phyloP scores from a whole-genome alignment of 768 basidiomycete species.

The Vararia minispora region DNA sequence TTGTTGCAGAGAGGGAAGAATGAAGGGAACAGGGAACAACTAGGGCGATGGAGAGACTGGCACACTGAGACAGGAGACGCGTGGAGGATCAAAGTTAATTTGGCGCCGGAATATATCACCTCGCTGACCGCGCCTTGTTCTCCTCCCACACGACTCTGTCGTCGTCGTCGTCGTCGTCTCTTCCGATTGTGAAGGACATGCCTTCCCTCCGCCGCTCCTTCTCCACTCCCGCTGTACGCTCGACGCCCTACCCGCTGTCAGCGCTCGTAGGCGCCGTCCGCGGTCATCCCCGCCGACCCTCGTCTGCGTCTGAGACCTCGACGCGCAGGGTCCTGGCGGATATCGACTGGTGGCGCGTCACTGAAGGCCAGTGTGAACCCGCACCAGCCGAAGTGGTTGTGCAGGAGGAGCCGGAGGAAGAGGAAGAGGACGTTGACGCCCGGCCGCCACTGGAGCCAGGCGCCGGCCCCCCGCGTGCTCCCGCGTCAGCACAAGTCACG shows the following conservation, averaged over 20 bases:
- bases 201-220: conserved; percentile 74
- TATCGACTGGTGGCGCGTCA: conserved; percentile 82
- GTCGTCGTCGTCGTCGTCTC: conserved; percentile 1
- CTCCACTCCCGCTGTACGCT: conserved; percentile 59
- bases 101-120: no score
- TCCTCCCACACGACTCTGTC: no score
- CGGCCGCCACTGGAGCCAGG: no score
- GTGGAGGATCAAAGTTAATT: no score
- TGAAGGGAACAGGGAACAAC: no score
- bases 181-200: no score
- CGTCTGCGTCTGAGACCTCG: conserved; percentile 55
- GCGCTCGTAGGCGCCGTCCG: conserved; percentile 22
- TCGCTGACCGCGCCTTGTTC: no score
- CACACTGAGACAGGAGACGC: no score
- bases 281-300: conserved; percentile 35
- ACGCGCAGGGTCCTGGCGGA: conserved; percentile 69
- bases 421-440: conserved; percentile 15
- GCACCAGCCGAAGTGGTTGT: conserved; percentile 26
- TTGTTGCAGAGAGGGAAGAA: no score
- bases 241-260: conserved; percentile 47
- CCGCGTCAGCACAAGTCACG: not conserved
- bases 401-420: conserved; percentile 24
- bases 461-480: no score
- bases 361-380: conserved; percentile 55
- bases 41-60: no score